phyloP scores from a whole-genome alignment of 2,329 filamentous ascomycete species.

The Sclerotinia sclerotiorum region DNA sequence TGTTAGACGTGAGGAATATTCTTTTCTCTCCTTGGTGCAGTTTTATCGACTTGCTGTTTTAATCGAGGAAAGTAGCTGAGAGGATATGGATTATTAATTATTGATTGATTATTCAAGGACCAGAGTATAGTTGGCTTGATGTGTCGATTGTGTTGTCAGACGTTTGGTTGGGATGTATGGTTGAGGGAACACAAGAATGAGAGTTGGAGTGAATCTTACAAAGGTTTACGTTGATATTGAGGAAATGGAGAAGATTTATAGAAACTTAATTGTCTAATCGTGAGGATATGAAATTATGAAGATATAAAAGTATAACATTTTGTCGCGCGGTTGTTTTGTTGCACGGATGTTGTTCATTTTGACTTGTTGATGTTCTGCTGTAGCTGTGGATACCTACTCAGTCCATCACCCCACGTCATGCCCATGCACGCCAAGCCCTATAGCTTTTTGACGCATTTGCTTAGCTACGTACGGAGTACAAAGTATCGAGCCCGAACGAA shows the following conservation, averaged over 20 bases:
- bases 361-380: background rate
- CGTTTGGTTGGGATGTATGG: background rate
- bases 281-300: background rate
- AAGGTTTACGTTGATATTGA: background rate
- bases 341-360: background rate
- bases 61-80: too few relatives aligned
- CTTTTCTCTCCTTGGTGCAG: conserved; percentile 8
- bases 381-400: background rate
- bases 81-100: background rate
- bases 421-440: conserved; percentile 5
- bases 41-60: conserved; percentile 12
- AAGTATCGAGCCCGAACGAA: background rate
- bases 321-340: conserved; percentile 13
- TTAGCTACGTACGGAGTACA: background rate
- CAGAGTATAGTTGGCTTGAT: background rate
- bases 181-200: background rate
- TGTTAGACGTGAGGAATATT: background rate
- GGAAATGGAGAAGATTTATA: background rate
- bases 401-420: background rate
- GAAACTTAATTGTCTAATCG: background rate
- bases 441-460: background rate
- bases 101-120: background rate
- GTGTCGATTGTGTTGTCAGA: background rate
- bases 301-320: background rate
- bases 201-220: background rate